Conservation (phyloP, 352 stramenopile genomes). For the Paralagenidium karlingii region DNA sequence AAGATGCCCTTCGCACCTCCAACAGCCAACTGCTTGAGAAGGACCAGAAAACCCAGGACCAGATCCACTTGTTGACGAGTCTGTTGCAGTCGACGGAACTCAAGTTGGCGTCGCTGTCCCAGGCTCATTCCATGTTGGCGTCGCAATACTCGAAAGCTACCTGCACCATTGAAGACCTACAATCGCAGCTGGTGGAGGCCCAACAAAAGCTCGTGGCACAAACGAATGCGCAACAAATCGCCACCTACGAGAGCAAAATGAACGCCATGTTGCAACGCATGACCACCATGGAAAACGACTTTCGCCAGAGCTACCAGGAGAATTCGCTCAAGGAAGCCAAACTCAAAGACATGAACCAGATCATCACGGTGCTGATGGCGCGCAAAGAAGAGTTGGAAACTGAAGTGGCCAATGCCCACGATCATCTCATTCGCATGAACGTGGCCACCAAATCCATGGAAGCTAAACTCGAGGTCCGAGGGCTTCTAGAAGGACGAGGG, state of each 20-base stretch:
- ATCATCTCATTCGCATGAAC: conserved; percentile 32
- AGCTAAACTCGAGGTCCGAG: conserved; percentile 20
- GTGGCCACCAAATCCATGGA: conserved; percentile 29
- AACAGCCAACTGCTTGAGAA: conserved; percentile 17
- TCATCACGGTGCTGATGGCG: conserved; percentile 8
- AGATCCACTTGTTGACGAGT: conserved; percentile 20
- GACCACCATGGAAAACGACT: too few species aligned
- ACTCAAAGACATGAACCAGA: conserved; percentile 7
- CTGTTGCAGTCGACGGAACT: conserved; percentile 19
- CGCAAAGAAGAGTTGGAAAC: conserved; percentile 17
- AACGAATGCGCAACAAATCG: conserved; percentile 12
- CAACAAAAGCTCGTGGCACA: conserved; percentile 14
- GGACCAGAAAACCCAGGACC: conserved; percentile 13
- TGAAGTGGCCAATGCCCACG: conserved; percentile 21
- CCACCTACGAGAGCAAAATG: conserved; percentile 28
- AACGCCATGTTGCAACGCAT: conserved; percentile 14
- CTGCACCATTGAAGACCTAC: conserved; percentile 14
- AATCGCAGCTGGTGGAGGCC: conserved; percentile 13
- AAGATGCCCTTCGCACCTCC: conserved; percentile 15
- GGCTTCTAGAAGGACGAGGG: background rate
- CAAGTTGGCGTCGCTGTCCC: conserved; percentile 19
- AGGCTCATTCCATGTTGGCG: conserved; percentile 13
- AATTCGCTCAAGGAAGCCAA: conserved; percentile 5
- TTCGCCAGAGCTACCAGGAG: conserved; percentile 3
- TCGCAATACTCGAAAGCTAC: conserved; percentile 17